Conservation (phyloP, 495 filamentous ascomycete species). For the Echria macrotheca region DNA sequence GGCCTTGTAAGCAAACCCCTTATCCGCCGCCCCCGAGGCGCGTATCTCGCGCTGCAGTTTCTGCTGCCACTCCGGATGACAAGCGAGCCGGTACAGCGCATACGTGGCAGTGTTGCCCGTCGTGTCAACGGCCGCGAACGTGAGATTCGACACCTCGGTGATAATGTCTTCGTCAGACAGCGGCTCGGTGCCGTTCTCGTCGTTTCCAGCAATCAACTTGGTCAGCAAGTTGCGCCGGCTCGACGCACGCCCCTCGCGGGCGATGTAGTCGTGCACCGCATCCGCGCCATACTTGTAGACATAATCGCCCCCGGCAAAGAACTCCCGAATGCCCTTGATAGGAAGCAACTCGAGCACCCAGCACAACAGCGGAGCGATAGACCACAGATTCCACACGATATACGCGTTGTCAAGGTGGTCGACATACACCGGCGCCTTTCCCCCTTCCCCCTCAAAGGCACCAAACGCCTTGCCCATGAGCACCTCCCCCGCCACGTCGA, state of each 20-base stretch:
- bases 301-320: conserved; percentile 5
- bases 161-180: conserved; percentile 18
- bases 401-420: conserved; percentile 10
- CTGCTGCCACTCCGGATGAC: conserved; percentile 19
- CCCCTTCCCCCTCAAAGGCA: conserved; percentile 6
- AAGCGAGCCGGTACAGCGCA: conserved; percentile 19
- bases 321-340: conserved; percentile 1
- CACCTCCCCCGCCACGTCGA: conserved; percentile 10
- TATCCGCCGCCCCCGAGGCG: background rate
- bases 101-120: conserved; percentile 21
- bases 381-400: background rate
- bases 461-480: conserved; percentile 7
- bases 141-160: conserved; percentile 20
- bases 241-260: conserved; percentile 8
- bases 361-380: background rate
- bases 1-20: background rate
- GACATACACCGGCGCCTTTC: conserved; percentile 1
- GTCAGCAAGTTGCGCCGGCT: conserved; percentile 13
- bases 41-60: conserved; percentile 15
- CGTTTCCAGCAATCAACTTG: conserved; percentile 18
- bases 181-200: conserved; percentile 11
- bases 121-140: conserved; percentile 22
- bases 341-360: conserved; percentile 4
- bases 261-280: conserved; percentile 15
- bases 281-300: conserved; percentile 14